Evolutionary conservation across 495 filamentous ascomycete genomes (phyloP).

Genomic region (Lasiosphaeris hirsuta): DNA sequence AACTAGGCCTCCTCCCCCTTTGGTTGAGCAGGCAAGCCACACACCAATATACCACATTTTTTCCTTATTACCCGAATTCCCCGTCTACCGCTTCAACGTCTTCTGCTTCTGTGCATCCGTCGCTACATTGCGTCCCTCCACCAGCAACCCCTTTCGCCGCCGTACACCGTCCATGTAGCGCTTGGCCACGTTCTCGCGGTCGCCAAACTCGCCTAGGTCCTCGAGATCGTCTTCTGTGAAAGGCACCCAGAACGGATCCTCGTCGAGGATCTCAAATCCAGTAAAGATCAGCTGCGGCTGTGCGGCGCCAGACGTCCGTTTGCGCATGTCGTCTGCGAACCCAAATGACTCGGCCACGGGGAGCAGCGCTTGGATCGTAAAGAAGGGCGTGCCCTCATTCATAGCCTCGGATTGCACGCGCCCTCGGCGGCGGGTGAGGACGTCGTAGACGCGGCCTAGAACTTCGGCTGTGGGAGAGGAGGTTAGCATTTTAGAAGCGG

Average conservation of each 20-base stretch:
- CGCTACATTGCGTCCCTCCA: conserved; percentile 68
- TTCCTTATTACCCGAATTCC: neutral
- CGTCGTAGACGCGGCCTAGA: conserved; percentile 88
- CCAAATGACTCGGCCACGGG: conserved; percentile 95
- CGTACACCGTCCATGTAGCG: conserved; percentile 90
- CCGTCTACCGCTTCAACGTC: conserved; percentile 80
- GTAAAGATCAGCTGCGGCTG: conserved; percentile 90
- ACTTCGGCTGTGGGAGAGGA: conserved; percentile 65
- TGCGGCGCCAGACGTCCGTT: conserved; percentile 84
- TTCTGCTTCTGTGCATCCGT: conserved; percentile 96
- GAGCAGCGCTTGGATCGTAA: conserved; percentile 80
- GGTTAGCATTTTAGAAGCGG: neutral
- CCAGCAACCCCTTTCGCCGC: conserved; percentile 77
- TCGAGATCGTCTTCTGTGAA: conserved; percentile 95
- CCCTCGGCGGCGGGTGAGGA: conserved; percentile 86
- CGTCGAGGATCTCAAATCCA: conserved; percentile 85
- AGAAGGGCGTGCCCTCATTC: conserved; percentile 95
- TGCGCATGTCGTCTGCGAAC: conserved; percentile 92
- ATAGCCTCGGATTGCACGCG: conserved; percentile 84
- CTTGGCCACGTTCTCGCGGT: conserved; percentile 93
- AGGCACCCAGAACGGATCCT: conserved; percentile 97
- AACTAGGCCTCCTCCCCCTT: neutral
- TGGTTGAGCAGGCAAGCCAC: neutral
- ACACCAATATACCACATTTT: neutral
- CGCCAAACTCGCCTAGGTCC: conserved; percentile 89